Base-by-base conservation (phyloP, 306 rosid species). In the Casuarina equisetifolia region DNA sequence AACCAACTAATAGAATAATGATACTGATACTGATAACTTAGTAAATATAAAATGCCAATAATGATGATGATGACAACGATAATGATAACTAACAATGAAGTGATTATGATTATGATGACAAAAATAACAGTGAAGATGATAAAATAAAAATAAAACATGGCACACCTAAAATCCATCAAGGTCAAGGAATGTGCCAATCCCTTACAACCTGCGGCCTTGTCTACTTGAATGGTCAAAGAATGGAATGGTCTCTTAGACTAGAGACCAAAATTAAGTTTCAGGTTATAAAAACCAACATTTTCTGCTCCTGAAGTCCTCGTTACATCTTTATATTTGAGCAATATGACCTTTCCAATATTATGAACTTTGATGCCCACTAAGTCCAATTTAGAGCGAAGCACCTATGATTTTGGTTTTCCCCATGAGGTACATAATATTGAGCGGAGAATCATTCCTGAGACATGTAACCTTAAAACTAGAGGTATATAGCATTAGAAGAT, bases 201-300 rank as follows among this genome's bases (percentile, higher is more conserved):
- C 72, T 16, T 49, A 42, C 57, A 53, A 40, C 76, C 15, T 42
- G 74, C 7, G 48, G 10, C 52, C 58, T 78, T 51, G 39, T 80
- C 66, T 2, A 40, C 12, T 48, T 25, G 36, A 61, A 74, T 43
- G 25, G 32, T 39, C 50, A 6, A 38, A 32, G 10, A 36, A 74
- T 61, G 9, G 48, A 43, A 48, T 74, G 49, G 78, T 5, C 35
- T 74, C 58, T 74, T 15, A 66, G 52, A 50, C 19, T 32, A 43
- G 25, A 58, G 52, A 38, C 68, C 62, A 25, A 70, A 70, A 42
- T 3, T 17, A 43, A 6, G 4, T 42, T 16, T 36, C 38, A 44
- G 48, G 52, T 80, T 13, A 42, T 40, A 62, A 19, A 36, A 15
- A 58, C 64, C n/a, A 35, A 11, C 68, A 61, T 61, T 35, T 61